A percentile compares a stretch with the other conserved stretches of the same genome.
phyloP scores from a whole-genome alignment of 1,284 basidiomycete genomes.

The Fomitopsis schrenkii region DNA sequence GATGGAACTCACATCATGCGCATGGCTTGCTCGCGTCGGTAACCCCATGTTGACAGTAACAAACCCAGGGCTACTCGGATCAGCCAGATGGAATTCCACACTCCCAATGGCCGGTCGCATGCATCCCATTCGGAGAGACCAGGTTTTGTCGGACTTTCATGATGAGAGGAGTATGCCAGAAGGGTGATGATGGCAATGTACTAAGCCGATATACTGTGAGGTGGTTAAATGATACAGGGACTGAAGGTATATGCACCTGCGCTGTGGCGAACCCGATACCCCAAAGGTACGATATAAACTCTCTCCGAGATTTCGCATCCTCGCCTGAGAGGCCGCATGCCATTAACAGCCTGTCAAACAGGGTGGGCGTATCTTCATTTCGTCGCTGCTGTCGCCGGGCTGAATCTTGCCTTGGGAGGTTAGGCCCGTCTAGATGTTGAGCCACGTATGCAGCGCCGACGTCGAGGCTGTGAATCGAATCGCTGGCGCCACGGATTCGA shows the following conservation, averaged over 20 bases:
- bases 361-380: not conserved
- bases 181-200: constrained; percentile 48
- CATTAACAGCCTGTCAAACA: not conserved
- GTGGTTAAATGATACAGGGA: not conserved
- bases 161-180: constrained; percentile 44
- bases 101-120: constrained; percentile 63
- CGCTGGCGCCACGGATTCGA: not conserved
- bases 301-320: constrained; percentile 51
- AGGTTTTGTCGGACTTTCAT: constrained; percentile 44
- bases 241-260: constrained; percentile 44
- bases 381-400: not conserved
- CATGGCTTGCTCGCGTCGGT: constrained; percentile 42
- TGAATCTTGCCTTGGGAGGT: not conserved
- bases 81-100: constrained; percentile 71
- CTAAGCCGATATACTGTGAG: constrained; percentile 5
- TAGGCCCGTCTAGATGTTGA: not conserved
- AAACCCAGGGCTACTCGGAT: constrained; percentile 50
- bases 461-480: not conserved
- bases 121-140: constrained; percentile 56
- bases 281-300: constrained; percentile 54
- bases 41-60: constrained; percentile 58
- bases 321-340: constrained; percentile 57
- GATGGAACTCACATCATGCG: constrained; percentile 26
- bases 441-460: not conserved
- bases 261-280: constrained; percentile 48